Base-by-base conservation (phyloP, 192 early-diverging fungal species). In the Chytriomyces sp. region DNA sequence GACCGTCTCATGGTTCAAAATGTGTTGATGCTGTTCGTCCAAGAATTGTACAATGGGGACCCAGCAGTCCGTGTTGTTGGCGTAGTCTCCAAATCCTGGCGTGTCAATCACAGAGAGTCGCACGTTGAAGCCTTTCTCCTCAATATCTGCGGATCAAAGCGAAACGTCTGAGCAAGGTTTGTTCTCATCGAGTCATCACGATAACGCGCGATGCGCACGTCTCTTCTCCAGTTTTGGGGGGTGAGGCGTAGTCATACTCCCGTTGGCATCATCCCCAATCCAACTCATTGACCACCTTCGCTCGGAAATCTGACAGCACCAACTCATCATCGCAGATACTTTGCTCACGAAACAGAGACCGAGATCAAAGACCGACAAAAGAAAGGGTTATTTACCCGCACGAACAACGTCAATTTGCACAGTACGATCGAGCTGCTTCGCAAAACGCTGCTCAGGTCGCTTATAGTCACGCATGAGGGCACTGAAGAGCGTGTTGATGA, bases 101-200 rank as follows among this genome's bases (percentile, higher is more conserved):
- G 98, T 98, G 82, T 91, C 78, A 62, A 99, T 94, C 23, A 99
- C 92, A 66, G 93, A 95, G 77, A 99, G 85, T 74, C 95, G 93
- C 68, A 97, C 96, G 73, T 93, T 94, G 91, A 99, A 99, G 84
- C 94, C 94, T 85, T 99, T 98, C 82, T 99, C 97, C 84, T 99
- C 96, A 23, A 99, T 89, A 78, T 97, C 81, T 84, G 69, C 20
- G 53, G 13, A 3, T n/a, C 13, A 57, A n/a, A n/a, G 20, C 20
- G 53, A 5, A 57, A 57, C 20, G 35, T 35, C 35, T 35, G 0
- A 35, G 35, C 35, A 35, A 35, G 35, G 35, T 35, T 35, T 35
- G 35, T 35, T 35, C 28, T 35, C 35, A 35, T 35, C 35, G 35
- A 35, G 35, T 35, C 35, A 35, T 35, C 35, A 35, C 35, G 35